Evolutionary conservation across 768 basidiomycete genomes (phyloP), one percentile per base, ranked within the genome.

Genomic region (Psilocybe subaeruginosa): DNA sequence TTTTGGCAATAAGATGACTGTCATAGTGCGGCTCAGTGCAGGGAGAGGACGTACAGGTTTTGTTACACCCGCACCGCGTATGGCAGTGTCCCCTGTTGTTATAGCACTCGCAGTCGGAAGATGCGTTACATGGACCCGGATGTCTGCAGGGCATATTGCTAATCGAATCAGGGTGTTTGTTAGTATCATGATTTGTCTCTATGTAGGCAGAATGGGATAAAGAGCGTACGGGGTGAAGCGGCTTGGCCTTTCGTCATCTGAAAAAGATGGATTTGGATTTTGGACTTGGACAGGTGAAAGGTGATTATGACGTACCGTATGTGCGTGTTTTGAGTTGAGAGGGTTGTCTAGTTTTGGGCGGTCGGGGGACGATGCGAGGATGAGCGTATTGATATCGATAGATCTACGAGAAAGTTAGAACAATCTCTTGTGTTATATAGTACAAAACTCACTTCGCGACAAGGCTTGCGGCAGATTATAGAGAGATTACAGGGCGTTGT

Each of bases 111-210:
- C 89, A 91, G 0, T 73, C 52, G 0, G 72, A 67, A 9, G 69
- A 69, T 11, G 68, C 66, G 54, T 72, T 72, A 65, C 90, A 92
- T 4, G 82, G 80, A 0, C 89, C 90, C 11, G 66, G 43, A 69
- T 91, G 88, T 14, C 72, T 68, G 67, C 89, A 90, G 23, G 85
- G 86, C 8, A 72, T 64, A 23, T 79, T 78, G 2, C 82, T 85
- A 39, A 54, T 33, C n/a, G 23, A 17, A 60, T 35, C 17, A 23
- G 57, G 63, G 52, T 58, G 0, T 49, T 17, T 12, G 8, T 35
- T 8, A 23, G 8, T 14, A 23, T 12, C 19, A 11, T 9, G 8
- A 8, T 1, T 8, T 31, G 23, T 23, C 23, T 19, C 8, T 12
- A 43, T 16, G 1, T n/a, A 12, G 8, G 29, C 37, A 17, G 9